Base-by-base conservation (phyloP, 257 asterid genomes). In the Plantago major region DNA sequence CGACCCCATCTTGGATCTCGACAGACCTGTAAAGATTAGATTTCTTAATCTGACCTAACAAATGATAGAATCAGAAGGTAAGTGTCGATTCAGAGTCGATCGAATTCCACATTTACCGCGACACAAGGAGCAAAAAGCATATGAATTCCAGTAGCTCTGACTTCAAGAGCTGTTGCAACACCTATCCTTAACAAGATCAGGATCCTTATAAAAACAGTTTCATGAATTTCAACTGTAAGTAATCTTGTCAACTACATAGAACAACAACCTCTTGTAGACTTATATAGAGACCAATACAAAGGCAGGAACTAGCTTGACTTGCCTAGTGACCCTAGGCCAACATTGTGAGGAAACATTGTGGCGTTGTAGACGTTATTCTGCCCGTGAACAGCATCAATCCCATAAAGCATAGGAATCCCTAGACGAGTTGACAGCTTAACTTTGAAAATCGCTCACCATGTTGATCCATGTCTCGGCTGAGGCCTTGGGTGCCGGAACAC, bases 301-400 rank as follows among this genome's bases (percentile, higher is more conserved):
- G n/a, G n/a, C n/a, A n/a, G n/a, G n/a, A 22, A 22, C 26, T 22
- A 22, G 26, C 26, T 30, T 12, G 65, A 71, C 84, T 71, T 76
- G 78, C 85, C 89, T 82, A 5, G 89, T 79, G 5, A 60, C 85
- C 89, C 85, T n/a, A 82, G 79, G 1, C 89, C 89, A 37, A 82
- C 74, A 65, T 82, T 82, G 75, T 82, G 89, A 28, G 90, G 89
- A 63, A 80, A 83, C 43, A 83, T 80, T 2, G 90, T 83, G 19
- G 90, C 86, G 0, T 67, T 75, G 53, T 78, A 83, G 0, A 58
- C 84, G 50, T 80, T 83, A 10, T 77, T 83, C 3, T 83, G 73
- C 11, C 90, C 86, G 55, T 83, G 90, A 63, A 80, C 67, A 10
- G 84, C 84, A 48, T 83, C 90, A 16, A 78, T 83, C 14, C 90